phyloP scores from a whole-genome alignment of 768 basidiomycete genomes.

The Boletus fagicola region DNA sequence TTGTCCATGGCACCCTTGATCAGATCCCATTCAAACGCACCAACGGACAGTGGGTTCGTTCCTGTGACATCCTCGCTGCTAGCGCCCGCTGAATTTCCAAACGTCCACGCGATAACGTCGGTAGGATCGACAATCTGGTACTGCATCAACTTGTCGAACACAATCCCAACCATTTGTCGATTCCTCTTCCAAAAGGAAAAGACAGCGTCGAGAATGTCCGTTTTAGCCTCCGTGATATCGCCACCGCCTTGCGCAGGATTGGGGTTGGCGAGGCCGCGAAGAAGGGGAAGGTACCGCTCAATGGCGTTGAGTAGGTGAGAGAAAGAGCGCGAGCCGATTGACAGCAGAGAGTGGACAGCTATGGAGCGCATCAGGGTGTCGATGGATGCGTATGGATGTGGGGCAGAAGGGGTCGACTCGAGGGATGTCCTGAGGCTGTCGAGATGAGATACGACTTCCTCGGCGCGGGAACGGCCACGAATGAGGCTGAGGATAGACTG shows the following conservation, averaged over 20 bases:
- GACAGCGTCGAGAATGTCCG: slow-evolving; percentile 68
- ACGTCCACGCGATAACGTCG: slow-evolving; percentile 87
- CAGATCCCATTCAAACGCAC: slow-evolving; percentile 81
- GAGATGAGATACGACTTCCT: slow-evolving; percentile 75
- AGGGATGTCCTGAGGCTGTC: slow-evolving; percentile 66
- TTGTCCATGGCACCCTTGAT: slow-evolving; percentile 83
- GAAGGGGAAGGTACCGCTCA: slow-evolving; percentile 83
- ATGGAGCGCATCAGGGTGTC: slow-evolving; percentile 72
- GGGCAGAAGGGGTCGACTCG: slow-evolving; percentile 53
- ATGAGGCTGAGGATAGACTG: slow-evolving; percentile 75
- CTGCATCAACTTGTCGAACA: slow-evolving; percentile 97
- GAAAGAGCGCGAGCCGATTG: slow-evolving; percentile 93
- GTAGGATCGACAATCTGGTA: slow-evolving; percentile 96
- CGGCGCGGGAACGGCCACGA: slow-evolving; percentile 74
- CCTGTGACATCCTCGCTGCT: slow-evolving; percentile 40
- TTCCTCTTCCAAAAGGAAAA: slow-evolving; percentile 82
- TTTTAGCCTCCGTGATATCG: slow-evolving; percentile 57
- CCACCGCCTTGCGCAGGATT: slow-evolving; percentile 14
- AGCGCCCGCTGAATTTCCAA: slow-evolving; percentile 47
- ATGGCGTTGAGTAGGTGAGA: slow-evolving; percentile 97
- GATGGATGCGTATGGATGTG: slow-evolving; percentile 52
- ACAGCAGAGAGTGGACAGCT: slow-evolving; percentile 81
- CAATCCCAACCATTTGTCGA: slow-evolving; percentile 84
- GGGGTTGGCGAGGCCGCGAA: slow-evolving; percentile 55
- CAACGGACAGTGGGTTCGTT: slow-evolving; percentile 39